Percentiles rank a stretch among this genome's conserved stretches.
These are phyloP conservation scores for Linnemannia zychae DNA, from an alignment of 192 early-diverging fungal species.

Conservation along the genomic window DNA sequence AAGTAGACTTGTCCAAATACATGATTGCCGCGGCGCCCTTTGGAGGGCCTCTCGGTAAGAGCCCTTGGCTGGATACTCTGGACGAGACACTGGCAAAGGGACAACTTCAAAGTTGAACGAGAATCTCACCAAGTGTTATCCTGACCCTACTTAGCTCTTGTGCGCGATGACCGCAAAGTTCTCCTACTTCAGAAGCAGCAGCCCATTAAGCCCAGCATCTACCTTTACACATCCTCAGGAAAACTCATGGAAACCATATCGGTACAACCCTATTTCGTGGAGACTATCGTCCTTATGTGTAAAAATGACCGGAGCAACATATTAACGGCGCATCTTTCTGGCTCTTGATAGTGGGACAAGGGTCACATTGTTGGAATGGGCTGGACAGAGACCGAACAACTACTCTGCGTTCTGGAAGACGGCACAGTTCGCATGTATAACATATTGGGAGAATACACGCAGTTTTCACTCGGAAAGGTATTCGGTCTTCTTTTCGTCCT, in stretches of 20 bases:
- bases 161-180: constrained; percentile 92
- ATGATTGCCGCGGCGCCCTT: constrained; percentile 88
- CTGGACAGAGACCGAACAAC: constrained; percentile 91
- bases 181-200: constrained; percentile 80
- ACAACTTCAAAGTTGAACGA: background rate
- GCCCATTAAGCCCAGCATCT: constrained; percentile 81
- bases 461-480: constrained; percentile 86
- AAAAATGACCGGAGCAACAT: background rate
- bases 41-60: constrained; percentile 93
- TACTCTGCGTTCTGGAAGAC: constrained; percentile 90
- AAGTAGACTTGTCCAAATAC: constrained; percentile 87
- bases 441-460: constrained; percentile 84
- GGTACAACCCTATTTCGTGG: constrained; percentile 49
- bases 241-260: constrained; percentile 88
- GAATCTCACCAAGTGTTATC: background rate
- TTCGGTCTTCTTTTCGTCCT: background rate
- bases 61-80: background rate
- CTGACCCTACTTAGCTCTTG: constrained; percentile 73
- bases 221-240: constrained; percentile 90
- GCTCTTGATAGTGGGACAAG: constrained; percentile 80
- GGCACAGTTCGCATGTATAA: constrained; percentile 87
- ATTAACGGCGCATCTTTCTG: background rate
- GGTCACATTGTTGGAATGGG: constrained; percentile 91
- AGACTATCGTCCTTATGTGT: background rate
- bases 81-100: background rate